Conservation (phyloP, 306 rosid species). For the Trichosanthes cucumerina region DNA sequence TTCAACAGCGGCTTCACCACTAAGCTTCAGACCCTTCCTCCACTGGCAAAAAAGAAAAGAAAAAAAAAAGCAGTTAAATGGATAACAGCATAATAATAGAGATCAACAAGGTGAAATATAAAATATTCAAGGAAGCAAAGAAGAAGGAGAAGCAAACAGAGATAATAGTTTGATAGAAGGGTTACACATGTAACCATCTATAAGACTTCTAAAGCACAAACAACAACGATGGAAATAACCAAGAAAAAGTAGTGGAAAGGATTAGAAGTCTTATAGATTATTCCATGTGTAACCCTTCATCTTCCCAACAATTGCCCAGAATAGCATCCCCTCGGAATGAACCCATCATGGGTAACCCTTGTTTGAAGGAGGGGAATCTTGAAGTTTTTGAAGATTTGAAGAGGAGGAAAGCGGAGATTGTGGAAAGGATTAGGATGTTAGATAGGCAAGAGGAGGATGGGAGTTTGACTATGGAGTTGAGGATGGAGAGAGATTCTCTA, state of each 20-base stretch:
- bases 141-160: neutral
- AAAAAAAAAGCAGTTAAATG: slow-evolving; percentile 8
- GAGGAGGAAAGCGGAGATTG: too few species aligned
- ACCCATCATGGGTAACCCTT: too few species aligned
- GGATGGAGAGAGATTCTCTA: too few species aligned
- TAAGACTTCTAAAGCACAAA: neutral
- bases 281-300: too few species aligned
- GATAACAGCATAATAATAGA: neutral
- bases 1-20: slow-evolving; percentile 89
- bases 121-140: neutral
- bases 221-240: neutral
- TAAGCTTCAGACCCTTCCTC: slow-evolving; percentile 97
- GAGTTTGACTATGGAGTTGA: too few species aligned
- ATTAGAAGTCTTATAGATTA: too few species aligned
- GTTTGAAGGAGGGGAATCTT: too few species aligned
- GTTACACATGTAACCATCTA: neutral
- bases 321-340: too few species aligned
- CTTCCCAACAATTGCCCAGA: too few species aligned
- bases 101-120: neutral
- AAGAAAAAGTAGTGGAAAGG: neutral
- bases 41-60: slow-evolving; percentile 36
- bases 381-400: too few species aligned
- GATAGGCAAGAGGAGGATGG: too few species aligned
- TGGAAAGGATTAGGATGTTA: too few species aligned
- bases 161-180: neutral